phyloP scores from a whole-genome alignment of 331 rosid genomes.

The Malus hybrid region DNA sequence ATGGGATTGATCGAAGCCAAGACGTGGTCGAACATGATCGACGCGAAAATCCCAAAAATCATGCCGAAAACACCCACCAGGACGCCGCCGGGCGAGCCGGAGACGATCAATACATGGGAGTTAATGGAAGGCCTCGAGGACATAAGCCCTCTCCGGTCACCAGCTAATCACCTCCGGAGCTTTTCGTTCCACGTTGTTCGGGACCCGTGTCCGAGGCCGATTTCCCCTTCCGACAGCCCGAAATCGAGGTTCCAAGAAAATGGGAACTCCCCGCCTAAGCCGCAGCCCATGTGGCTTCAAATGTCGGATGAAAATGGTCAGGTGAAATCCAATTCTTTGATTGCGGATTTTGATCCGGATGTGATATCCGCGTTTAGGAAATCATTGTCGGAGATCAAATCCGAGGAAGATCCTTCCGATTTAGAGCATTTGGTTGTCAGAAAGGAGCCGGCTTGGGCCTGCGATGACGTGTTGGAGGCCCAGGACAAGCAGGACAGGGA shows the following conservation, averaged over 20 bases:
- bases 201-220: background rate
- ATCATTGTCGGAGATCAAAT: slow-evolving; percentile 29
- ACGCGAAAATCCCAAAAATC: slow-evolving; percentile 50
- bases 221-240: slow-evolving; percentile 23
- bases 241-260: slow-evolving; percentile 22
- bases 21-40: slow-evolving; percentile 74
- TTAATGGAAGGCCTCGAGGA: slow-evolving; percentile 97
- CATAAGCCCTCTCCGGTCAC: slow-evolving; percentile 53
- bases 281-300: slow-evolving; percentile 52
- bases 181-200: slow-evolving; percentile 59
- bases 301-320: slow-evolving; percentile 15
- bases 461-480: background rate
- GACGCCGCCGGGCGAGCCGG: slow-evolving; percentile 81
- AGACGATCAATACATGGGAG: slow-evolving; percentile 87
- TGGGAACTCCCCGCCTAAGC: slow-evolving; percentile 21
- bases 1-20: slow-evolving; percentile 64
- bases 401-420: slow-evolving; percentile 18
- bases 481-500: slow-evolving; percentile 20
- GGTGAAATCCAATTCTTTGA: slow-evolving; percentile 8
- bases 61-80: slow-evolving; percentile 41
- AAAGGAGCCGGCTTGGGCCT: background rate
- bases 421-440: background rate
- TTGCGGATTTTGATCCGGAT: slow-evolving; percentile 42
- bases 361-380: slow-evolving; percentile 50
- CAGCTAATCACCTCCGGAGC: slow-evolving; percentile 44